phyloP scores from a whole-genome alignment of 1,284 basidiomycete genomes.

The Sanguinoderma infundibulare region DNA sequence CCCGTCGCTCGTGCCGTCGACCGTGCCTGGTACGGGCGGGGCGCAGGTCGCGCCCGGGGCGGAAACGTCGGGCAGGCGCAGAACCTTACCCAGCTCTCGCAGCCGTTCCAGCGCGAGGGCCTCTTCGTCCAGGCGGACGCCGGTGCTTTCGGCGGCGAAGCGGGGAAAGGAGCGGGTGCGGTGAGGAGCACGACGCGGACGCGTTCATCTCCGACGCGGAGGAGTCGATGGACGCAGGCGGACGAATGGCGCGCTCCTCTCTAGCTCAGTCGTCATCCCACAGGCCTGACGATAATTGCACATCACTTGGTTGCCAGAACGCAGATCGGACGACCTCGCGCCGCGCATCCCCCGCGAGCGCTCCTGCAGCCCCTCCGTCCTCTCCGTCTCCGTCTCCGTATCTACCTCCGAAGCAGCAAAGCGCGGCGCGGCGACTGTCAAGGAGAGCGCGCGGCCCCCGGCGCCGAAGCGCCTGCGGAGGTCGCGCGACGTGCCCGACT shows the following conservation, averaged over 20 bases:
- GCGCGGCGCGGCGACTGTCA: background rate
- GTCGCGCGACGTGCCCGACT: constrained; percentile 52
- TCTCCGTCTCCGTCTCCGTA: constrained; percentile 10
- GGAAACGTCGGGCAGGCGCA: constrained; percentile 77
- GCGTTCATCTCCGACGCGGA: constrained; percentile 35
- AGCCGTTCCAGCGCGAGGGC: constrained; percentile 76
- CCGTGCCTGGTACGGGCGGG: constrained; percentile 30
- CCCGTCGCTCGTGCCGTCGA: constrained; percentile 72
- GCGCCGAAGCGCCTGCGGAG: constrained; percentile 64
- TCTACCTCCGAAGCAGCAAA: constrained; percentile 4
- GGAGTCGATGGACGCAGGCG: constrained; percentile 53
- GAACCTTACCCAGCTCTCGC: constrained; percentile 67
- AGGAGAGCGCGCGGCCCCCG: constrained; percentile 33
- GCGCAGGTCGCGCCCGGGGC: constrained; percentile 63
- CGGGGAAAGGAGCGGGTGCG: constrained; percentile 16
- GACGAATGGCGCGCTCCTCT: constrained; percentile 41
- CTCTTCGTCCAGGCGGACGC: constrained; percentile 78
- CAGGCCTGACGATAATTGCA: background rate
- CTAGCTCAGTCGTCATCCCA: background rate
- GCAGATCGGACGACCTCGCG: constrained; percentile 48
- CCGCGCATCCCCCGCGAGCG: constrained; percentile 43
- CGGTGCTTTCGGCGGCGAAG: no score
- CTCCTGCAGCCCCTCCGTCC: constrained; percentile 31
- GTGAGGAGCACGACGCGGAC: constrained; percentile 34
- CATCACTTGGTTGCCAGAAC: constrained; percentile 24